phyloP scores from a whole-genome alignment of 176 grass and related monocot species.

The Aegilops umbellulata region DNA sequence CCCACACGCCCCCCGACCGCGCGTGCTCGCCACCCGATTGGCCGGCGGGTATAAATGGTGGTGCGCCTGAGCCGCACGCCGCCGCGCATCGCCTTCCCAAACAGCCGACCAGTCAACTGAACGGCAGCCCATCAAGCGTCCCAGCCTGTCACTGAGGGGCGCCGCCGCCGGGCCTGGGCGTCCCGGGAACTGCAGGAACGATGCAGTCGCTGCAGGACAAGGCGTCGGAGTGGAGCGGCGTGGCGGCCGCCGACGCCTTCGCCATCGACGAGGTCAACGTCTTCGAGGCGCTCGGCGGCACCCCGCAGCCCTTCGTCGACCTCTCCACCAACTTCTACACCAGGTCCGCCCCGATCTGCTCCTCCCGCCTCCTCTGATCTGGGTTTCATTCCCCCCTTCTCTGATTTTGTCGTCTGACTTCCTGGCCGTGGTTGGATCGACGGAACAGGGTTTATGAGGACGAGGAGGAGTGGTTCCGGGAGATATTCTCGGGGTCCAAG shows the following conservation, averaged over 20 bases:
- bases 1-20: not conserved
- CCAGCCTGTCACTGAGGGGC: not conserved
- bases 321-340: constrained; percentile 98
- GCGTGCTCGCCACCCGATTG: constrained; percentile 1
- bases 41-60: constrained; percentile 8
- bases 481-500: constrained; percentile 77
- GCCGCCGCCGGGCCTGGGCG: not conserved
- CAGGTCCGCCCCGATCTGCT: constrained; percentile 36
- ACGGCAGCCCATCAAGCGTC: not conserved
- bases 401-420: not conserved
- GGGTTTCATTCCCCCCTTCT: not conserved
- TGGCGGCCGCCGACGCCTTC: constrained; percentile 73
- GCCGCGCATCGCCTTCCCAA: not conserved
- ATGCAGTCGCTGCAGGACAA: constrained; percentile 95
- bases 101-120: not conserved
- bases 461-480: constrained; percentile 88
- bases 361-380: not conserved
- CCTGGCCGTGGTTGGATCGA: not conserved
- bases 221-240: constrained; percentile 94
- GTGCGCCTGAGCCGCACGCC: not conserved
- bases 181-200: not conserved
- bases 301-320: constrained; percentile 76
- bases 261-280: constrained; percentile 83
- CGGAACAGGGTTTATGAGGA: constrained; percentile 73
- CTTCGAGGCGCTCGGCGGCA: constrained; percentile 80